Conservation (phyloP, 306 rosid species). For the Ceratonia siliqua region DNA sequence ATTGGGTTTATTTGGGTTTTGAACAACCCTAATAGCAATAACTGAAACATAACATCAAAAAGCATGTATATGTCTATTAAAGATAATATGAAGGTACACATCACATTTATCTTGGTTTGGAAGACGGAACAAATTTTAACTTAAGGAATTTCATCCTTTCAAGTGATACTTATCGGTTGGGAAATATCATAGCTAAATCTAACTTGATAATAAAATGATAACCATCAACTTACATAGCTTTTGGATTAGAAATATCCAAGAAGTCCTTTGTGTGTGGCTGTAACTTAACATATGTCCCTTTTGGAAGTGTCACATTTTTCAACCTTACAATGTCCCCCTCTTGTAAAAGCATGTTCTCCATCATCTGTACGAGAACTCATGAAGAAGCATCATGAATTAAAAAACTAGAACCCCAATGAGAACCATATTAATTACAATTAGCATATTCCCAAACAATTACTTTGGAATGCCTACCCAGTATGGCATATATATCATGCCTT, state of each 20-base stretch:
- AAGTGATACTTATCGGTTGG: not conserved
- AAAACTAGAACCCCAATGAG: not conserved
- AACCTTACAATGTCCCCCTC: slow-evolving; percentile 63
- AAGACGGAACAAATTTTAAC: not conserved
- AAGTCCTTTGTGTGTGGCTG: slow-evolving; percentile 75
- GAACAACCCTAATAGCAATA: not conserved
- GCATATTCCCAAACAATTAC: not conserved
- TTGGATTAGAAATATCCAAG: slow-evolving; percentile 75
- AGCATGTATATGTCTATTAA: not conserved
- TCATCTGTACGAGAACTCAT: slow-evolving; percentile 49
- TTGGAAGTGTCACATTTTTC: slow-evolving; percentile 64
- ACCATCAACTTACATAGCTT: slow-evolving; percentile 61
- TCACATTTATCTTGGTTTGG: not conserved
- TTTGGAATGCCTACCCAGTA: slow-evolving; percentile 54
- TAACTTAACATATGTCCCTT: slow-evolving; percentile 70
- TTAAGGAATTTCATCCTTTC: not conserved
- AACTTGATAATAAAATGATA: not conserved
- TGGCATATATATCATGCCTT: slow-evolving; percentile 71
- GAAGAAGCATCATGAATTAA: slow-evolving; percentile 9
- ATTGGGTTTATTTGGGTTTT: not conserved
- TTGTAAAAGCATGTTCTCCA: slow-evolving; percentile 73
- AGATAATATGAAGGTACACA: not conserved
- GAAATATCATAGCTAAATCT: not conserved
- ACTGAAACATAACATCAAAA: not conserved
- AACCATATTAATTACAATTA: not conserved